Base-by-base conservation (phyloP, 2,329 filamentous ascomycete genomes). In the Rhexocercosporidium sp. region DNA sequence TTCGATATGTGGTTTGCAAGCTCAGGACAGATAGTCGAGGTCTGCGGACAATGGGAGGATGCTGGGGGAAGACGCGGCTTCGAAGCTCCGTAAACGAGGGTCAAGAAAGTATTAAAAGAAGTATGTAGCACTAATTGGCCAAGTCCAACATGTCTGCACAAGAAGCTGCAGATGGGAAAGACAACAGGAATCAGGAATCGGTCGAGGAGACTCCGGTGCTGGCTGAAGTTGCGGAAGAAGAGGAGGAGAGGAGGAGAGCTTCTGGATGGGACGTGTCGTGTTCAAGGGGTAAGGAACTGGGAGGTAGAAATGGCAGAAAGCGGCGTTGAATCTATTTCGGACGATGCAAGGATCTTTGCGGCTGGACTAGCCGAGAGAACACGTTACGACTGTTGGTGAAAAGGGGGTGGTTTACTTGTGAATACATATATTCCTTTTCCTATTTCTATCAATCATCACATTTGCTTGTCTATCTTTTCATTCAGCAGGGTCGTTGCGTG, bases 101-200 rank as follows among this genome's bases (percentile, higher is more conserved):
- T 70, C 62, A 59, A 71, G 70, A 73, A 70, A 57, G 60, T 67
- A 72, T 68, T 73, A 72, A 72, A 73, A 73, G 64, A 51, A 66
- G 59, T 68, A 67, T 57, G 54, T 25, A 57, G 54, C 54, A 57
- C 65, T 73, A 75, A 69, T 75, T 71, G 72, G 60, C 68, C 68
- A 62, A 72, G 59, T 63, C 61, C 68, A 70, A 69, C 74, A 76
- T 76, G 62, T 74, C 72, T 69, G 69, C 72, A 72, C 67, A 70
- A 67, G 64, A 69, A 25, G 25, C 53, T 69, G 51, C 65, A 69
- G 64, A 47, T 62, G 51, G 56, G 37, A 56, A 69, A 61, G 54
- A 51, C 51, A 62, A 57, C 60, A 49, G 68, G 49, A 70, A 67
- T 27, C 60, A 49, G 68, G 49, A 70, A 67, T 27, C 60, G 37